Evolutionary conservation across 2,329 filamentous ascomycete species (phyloP).

Genomic region (Pezicula neosporulosa): DNA sequence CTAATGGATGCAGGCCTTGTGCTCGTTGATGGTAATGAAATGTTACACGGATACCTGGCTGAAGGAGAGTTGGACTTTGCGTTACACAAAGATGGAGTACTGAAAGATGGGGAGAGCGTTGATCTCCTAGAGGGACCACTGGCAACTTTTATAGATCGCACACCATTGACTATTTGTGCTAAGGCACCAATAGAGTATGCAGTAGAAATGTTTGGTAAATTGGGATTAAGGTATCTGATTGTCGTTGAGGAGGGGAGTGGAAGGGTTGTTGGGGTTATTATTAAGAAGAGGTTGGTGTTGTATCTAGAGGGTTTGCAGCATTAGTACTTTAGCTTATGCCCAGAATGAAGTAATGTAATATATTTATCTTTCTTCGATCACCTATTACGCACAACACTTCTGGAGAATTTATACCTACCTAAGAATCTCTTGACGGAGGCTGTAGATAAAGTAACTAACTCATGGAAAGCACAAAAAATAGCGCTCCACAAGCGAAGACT

Average conservation of each 20-base stretch:
- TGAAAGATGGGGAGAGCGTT: conserved; percentile 22
- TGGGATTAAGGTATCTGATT: conserved; percentile 51
- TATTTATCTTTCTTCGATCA: too few species aligned
- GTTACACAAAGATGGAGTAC: conserved; percentile 25
- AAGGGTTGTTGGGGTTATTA: conserved; percentile 47
- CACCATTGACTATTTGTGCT: conserved; percentile 45
- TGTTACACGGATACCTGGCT: conserved; percentile 52
- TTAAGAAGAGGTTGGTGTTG: conserved; percentile 54
- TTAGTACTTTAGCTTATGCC: not conserved
- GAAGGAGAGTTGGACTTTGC: conserved; percentile 50
- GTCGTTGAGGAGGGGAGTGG: conserved; percentile 49
- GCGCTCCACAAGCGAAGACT: too few species aligned
- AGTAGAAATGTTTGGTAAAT: conserved; percentile 56
- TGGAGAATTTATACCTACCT: too few species aligned
- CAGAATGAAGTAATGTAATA: too few species aligned
- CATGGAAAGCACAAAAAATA: too few species aligned
- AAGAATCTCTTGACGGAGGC: too few species aligned
- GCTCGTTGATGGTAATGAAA: conserved; percentile 42
- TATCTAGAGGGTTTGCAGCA: conserved; percentile 42
- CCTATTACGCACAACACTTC: too few species aligned
- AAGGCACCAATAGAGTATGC: conserved; percentile 55
- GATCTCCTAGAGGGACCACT: conserved; percentile 33
- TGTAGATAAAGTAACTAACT: too few species aligned
- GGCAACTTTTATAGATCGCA: conserved; percentile 48
- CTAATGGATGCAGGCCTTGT: conserved; percentile 56